These are phyloP conservation scores for Pyrenophora graminea DNA, from an alignment of 2,329 filamentous ascomycete species.

Conservation along the genomic window DNA sequence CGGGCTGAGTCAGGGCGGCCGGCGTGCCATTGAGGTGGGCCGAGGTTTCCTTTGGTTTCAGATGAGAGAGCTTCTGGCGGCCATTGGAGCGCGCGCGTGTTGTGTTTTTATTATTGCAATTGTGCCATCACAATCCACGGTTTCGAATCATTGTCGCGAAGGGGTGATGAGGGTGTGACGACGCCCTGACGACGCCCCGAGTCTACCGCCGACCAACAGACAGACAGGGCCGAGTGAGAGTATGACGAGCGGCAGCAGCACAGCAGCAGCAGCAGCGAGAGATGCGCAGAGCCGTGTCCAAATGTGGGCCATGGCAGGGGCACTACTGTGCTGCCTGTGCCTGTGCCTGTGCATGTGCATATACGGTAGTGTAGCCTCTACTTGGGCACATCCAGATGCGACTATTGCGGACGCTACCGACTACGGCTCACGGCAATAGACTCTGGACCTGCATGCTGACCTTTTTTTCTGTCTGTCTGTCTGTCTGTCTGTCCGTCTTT, in stretches of 20 bases:
- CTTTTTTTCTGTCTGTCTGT: too few species aligned
- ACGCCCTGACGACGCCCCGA: constrained; percentile 1
- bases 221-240: neutral
- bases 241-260: neutral
- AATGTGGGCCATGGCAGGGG: constrained; percentile 4
- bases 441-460: too few species aligned
- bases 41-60: constrained; percentile 20
- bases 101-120: constrained; percentile 14
- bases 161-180: constrained; percentile 28
- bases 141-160: constrained; percentile 19
- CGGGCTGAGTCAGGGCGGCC: constrained; percentile 16
- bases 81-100: constrained; percentile 29
- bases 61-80: constrained; percentile 9
- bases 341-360: constrained; percentile 10
- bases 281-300: too few species aligned
- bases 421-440: too few species aligned
- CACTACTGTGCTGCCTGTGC: constrained; percentile 2
- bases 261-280: too few species aligned
- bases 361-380: constrained; percentile 5
- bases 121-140: constrained; percentile 15
- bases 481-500: too few species aligned
- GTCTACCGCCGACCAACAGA: constrained; percentile 6
- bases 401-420: neutral
- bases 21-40: constrained; percentile 15
- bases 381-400: constrained; percentile 3